A percentile compares a stretch with the other conserved stretches of the same genome.
phyloP scores from a whole-genome alignment of 768 basidiomycete genomes.

The Psilocybe cubensis region DNA sequence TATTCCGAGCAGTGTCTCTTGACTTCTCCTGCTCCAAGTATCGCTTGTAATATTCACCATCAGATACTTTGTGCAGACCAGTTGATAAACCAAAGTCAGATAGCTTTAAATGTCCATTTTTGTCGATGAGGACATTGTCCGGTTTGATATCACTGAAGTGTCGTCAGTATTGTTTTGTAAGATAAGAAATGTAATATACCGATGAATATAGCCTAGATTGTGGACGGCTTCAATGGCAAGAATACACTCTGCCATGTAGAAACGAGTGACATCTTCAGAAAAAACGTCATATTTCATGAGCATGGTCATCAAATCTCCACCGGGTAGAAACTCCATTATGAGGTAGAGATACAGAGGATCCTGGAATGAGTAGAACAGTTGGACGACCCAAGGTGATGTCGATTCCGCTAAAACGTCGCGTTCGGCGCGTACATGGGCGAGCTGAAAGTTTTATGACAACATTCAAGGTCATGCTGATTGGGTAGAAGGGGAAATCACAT shows the following conservation, averaged over 20 bases:
- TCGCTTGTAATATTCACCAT: slow-evolving; percentile 92
- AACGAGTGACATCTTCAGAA: slow-evolving; percentile 96
- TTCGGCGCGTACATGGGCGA: slow-evolving; percentile 97
- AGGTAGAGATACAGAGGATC: slow-evolving; percentile 95
- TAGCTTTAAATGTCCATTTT: slow-evolving; percentile 93
- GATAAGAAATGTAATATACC: slow-evolving; percentile 52
- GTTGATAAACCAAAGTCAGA: slow-evolving; percentile 99
- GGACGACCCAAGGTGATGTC: slow-evolving; percentile 97
- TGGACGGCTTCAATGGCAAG: slow-evolving; percentile 98
- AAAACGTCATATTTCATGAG: slow-evolving; percentile 99
- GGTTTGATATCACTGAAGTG: slow-evolving; percentile 92
- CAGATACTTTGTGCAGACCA: slow-evolving; percentile 95
- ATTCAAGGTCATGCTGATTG: slow-evolving; percentile 1
- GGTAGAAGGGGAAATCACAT: slow-evolving; percentile 22
- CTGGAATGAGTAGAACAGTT: slow-evolving; percentile 98
- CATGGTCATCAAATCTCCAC: slow-evolving; percentile 99
- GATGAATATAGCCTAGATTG: slow-evolving; percentile 98
- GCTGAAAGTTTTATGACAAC: slow-evolving; percentile 45
- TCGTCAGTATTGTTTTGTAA: background rate
- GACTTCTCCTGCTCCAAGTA: slow-evolving; percentile 79
- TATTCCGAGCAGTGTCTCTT: slow-evolving; percentile 78
- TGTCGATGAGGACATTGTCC: slow-evolving; percentile 98
- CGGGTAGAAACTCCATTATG: slow-evolving; percentile 87
- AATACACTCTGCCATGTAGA: slow-evolving; percentile 99
- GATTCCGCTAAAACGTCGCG: slow-evolving; percentile 96